phyloP scores from a whole-genome alignment of 441 rosid species.

The Croton laevigatus region DNA sequence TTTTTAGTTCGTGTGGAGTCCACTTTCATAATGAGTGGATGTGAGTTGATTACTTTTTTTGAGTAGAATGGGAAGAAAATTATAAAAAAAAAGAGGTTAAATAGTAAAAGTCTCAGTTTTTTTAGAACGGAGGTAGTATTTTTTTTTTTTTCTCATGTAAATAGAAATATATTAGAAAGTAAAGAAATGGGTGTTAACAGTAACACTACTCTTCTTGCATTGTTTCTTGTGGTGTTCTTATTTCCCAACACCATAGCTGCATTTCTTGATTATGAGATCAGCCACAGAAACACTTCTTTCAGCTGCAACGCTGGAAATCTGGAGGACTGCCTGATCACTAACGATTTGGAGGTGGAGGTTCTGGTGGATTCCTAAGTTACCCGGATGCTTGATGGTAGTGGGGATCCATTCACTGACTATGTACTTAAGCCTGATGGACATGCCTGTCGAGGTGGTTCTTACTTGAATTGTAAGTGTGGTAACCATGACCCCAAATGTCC shows the following conservation, averaged over 20 bases:
- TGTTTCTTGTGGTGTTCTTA: background rate
- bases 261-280: background rate
- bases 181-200: too few species aligned
- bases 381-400: background rate
- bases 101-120: too few species aligned
- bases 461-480: background rate
- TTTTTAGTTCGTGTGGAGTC: too few species aligned
- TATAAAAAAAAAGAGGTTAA: too few species aligned
- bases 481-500: too few species aligned
- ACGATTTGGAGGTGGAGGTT: background rate
- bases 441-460: background rate
- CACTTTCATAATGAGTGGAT: too few species aligned
- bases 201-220: background rate
- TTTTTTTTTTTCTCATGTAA: too few species aligned
- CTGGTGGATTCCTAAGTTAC: background rate
- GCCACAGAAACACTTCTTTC: background rate
- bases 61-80: too few species aligned
- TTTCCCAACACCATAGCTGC: background rate
- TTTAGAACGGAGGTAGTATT: too few species aligned
- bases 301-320: background rate
- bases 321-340: background rate
- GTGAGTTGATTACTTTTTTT: too few species aligned
- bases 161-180: too few species aligned
- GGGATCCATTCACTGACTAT: background rate
- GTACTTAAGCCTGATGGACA: too few species aligned